Evolutionary conservation across 345 rosid species (phyloP).

Genomic region (Salix koriyanagi): DNA sequence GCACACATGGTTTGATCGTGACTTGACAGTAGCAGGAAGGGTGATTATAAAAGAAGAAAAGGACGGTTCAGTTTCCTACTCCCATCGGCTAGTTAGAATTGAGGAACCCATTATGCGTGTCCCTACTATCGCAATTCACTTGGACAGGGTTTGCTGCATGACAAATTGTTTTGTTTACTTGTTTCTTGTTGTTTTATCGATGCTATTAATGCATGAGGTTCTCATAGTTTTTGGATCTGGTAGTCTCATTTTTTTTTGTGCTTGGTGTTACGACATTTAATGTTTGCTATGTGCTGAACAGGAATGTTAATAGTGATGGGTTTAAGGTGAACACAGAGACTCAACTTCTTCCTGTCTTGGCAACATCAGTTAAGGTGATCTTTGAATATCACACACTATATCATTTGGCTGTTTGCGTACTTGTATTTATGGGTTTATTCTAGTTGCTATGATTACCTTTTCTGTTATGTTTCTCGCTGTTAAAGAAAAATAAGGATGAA

Average conservation of each 20-base stretch:
- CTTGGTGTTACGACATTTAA: neutral
- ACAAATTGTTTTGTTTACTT: neutral
- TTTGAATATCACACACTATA: neutral
- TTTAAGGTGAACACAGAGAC: slow-evolving; percentile 86
- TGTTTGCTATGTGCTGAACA: slow-evolving; percentile 25
- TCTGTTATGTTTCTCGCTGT: neutral
- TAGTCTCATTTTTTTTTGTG: neutral
- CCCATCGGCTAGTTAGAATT: slow-evolving; percentile 69
- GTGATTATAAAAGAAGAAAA: slow-evolving; percentile 63
- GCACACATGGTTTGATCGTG: slow-evolving; percentile 99
- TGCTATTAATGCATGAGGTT: neutral
- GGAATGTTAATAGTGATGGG: slow-evolving; percentile 75
- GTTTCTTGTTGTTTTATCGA: neutral
- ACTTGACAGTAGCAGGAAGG: slow-evolving; percentile 90
- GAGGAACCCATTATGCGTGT: slow-evolving; percentile 87
- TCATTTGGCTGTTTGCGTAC: neutral
- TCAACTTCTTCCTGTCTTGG: slow-evolving; percentile 82
- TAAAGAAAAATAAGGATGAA: neutral
- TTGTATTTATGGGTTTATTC: neutral
- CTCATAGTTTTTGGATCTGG: neutral
- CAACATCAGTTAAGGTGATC: slow-evolving; percentile 80
- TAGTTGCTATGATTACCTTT: neutral
- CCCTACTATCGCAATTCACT: slow-evolving; percentile 90
- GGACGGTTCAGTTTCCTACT: slow-evolving; percentile 50
- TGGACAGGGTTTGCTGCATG: slow-evolving; percentile 58